Evolutionary conservation across 306 rosid genomes (phyloP).

Genomic region (Crataegus laevigata): DNA sequence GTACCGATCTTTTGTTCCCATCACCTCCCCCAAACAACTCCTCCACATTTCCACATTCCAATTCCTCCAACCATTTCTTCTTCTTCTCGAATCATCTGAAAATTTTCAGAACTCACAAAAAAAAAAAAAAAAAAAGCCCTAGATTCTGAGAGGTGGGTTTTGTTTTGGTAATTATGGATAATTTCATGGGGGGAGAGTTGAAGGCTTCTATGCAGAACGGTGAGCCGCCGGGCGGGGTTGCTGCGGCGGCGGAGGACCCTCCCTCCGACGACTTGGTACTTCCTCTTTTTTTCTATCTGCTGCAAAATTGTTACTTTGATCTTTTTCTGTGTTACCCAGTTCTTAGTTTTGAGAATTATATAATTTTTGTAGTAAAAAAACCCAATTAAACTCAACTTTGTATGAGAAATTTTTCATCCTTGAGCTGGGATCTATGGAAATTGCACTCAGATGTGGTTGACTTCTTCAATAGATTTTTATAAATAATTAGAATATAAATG

Average conservation of each 20-base stretch:
- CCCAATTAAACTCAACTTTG: not conserved
- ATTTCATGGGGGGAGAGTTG: constrained; percentile 13
- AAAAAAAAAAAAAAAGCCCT: not conserved
- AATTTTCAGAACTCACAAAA: not conserved
- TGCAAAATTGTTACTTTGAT: not conserved
- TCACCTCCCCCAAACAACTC: constrained; percentile 13
- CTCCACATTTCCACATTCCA: not conserved
- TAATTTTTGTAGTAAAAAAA: not conserved
- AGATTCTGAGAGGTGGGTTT: not conserved
- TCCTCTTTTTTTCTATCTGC: not conserved
- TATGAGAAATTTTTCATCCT: not conserved
- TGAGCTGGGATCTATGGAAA: constrained; percentile 1
- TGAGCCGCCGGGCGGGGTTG: not conserved
- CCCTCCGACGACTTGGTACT: constrained; percentile 12
- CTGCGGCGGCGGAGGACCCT: constrained; percentile 6
- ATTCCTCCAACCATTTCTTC: not conserved
- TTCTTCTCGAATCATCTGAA: not conserved
- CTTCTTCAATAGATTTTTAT: not conserved
- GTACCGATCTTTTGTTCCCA: constrained; percentile 39
- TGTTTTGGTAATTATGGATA: constrained; percentile 5
- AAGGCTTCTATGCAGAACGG: constrained; percentile 4
- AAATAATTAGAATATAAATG: not conserved
- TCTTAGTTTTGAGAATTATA: not conserved
- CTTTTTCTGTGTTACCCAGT: not conserved
- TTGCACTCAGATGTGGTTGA: not conserved